Evolutionary conservation across 805 yeast genomes (phyloP).

Genomic region (Candida ficus): DNA sequence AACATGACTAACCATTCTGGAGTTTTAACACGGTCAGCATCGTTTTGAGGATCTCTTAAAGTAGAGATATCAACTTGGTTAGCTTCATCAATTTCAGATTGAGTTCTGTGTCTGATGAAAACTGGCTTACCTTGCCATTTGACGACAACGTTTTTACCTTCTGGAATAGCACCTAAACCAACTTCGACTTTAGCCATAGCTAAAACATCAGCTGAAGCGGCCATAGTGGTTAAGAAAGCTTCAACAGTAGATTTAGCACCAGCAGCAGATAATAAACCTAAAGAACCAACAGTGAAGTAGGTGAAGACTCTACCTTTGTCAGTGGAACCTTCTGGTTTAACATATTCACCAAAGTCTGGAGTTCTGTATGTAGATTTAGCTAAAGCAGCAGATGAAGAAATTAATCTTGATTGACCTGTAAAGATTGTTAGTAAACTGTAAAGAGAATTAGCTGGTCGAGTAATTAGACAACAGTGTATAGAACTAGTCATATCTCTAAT

Average conservation of each 20-base stretch:
- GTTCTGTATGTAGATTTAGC: conserved; percentile 79
- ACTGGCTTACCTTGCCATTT: conserved; percentile 99
- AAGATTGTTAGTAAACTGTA: conserved; percentile 8
- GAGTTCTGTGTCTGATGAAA: conserved; percentile 97
- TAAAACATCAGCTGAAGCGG: conserved; percentile 97
- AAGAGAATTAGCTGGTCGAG: too few species aligned
- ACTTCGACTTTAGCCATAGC: conserved; percentile 99
- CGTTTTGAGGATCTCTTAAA: conserved; percentile 93
- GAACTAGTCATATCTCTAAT: too few species aligned
- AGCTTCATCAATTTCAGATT: conserved; percentile 91
- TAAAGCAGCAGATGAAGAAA: conserved; percentile 36
- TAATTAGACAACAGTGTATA: too few species aligned
- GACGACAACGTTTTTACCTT: conserved; percentile 95
- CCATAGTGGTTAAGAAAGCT: conserved; percentile 85
- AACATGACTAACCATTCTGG: conserved; percentile 99
- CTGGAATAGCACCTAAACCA: conserved; percentile 87
- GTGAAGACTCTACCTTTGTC: conserved; percentile 82
- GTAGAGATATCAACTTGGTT: conserved; percentile 67
- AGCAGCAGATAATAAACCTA: conserved; percentile 86
- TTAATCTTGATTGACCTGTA: conserved; percentile 25
- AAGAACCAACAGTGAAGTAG: conserved; percentile 96
- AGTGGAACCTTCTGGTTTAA: conserved; percentile 63
- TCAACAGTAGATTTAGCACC: conserved; percentile 96
- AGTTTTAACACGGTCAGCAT: conserved; percentile 87
- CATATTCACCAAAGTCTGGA: conserved; percentile 81